Base-by-base conservation (phyloP, 805 yeast genomes). In the Candida krabiensis region DNA sequence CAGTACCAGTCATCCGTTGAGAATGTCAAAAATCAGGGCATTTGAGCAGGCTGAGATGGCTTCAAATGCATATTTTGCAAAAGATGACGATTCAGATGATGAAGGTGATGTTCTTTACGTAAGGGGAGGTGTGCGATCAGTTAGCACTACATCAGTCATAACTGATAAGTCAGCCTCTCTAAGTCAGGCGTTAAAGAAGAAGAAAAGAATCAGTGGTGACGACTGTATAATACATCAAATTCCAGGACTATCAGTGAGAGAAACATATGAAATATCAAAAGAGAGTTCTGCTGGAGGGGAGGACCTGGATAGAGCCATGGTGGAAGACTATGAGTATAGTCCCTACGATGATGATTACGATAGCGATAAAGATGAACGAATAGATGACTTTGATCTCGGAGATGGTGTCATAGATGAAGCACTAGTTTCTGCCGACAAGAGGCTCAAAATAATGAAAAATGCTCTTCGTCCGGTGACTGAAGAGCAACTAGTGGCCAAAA, bases 41-140 rank as follows among this genome's bases (percentile, higher is more conserved):
- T 53, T 64, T 41, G 69, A 64, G 39, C 66, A 63, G 35, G 60
- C 64, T 5, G 70, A 64, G 35, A 41, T 56, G 40, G 60, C 68
- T 4, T 40, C 64, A 7, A 55, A 49, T 30, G 35, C 55, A 31
- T 58, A 47, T 36, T 64, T 61, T 40, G 49, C 57, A 8, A 46
- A 42, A n/a, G 55, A 50, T 33, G 49, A 53, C 7, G 56, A 51
- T 22, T 23, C 30, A 16, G 44, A 35, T 19, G 47, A 38, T 9
- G 38, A 30, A 4, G 38, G 36, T 9, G 40, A 35, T 17, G 33
- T 38, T 11, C 22, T 24, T 12, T 30, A 13, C 21, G 40, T 16
- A 21, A 15, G 21, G 12, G 9, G 6, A 7, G 16, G 13, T 16
- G 32, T 9, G 8, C 9, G 26, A 9, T 12, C 27, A 8, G 35